Evolutionary conservation across 495 filamentous ascomycete species (phyloP).

Genomic region (Talaromyces proteolyticus): DNA sequence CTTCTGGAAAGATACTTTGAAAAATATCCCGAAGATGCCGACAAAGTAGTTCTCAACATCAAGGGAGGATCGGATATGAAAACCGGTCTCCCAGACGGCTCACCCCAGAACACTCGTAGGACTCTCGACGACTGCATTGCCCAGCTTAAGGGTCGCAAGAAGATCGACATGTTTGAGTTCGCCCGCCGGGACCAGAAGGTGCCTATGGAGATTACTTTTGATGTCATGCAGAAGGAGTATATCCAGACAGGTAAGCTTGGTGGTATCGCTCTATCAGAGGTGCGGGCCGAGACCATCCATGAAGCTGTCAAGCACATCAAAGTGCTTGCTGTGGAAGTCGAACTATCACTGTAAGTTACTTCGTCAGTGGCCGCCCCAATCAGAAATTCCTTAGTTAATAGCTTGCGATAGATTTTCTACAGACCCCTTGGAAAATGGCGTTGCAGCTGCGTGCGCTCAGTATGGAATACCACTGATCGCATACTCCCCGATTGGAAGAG

Average conservation of each 20-base stretch:
- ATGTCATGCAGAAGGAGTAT: constrained; percentile 28
- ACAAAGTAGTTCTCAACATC: constrained; percentile 40
- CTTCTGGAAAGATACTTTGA: constrained; percentile 43
- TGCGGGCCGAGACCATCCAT: constrained; percentile 47
- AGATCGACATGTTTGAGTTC: constrained; percentile 63
- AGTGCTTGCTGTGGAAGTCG: constrained; percentile 55
- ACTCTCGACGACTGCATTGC: constrained; percentile 48
- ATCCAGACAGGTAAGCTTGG: constrained; percentile 52
- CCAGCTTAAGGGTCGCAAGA: constrained; percentile 48
- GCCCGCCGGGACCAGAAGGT: constrained; percentile 56
- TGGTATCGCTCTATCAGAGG: constrained; percentile 53
- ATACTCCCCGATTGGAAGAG: constrained; percentile 42
- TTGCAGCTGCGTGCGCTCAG: constrained; percentile 57
- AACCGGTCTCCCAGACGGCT: constrained; percentile 37
- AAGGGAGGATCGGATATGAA: constrained; percentile 26
- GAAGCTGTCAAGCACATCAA: constrained; percentile 52
- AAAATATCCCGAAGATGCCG: constrained; percentile 41
- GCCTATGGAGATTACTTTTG: constrained; percentile 42
- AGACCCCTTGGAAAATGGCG: constrained; percentile 61
- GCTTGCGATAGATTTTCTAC: constrained; percentile 29
- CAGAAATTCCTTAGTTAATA: too few relatives aligned
- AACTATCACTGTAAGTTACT: constrained; percentile 51
- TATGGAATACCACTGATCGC: constrained; percentile 58
- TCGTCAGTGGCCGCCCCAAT: too few relatives aligned
- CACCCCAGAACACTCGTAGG: constrained; percentile 42